Percentiles rank a stretch among this genome's conserved stretches.
Conservation (phyloP, 2,329 filamentous ascomycete species). For the Hypoxylon sp. region DNA sequence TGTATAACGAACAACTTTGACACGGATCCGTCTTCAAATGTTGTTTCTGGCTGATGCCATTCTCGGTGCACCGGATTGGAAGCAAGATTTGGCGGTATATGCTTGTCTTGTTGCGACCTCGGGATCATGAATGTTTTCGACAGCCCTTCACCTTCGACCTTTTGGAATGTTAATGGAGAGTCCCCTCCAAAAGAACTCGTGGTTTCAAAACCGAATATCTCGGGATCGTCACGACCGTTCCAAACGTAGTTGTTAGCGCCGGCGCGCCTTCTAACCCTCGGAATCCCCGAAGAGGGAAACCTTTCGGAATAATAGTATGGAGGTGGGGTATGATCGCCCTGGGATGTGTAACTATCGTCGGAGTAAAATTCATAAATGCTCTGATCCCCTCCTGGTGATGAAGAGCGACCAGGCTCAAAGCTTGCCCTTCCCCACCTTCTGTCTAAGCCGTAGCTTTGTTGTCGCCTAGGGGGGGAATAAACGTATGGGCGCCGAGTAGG, state of each 20-base stretch:
- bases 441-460: background rate
- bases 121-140: conserved; percentile 13
- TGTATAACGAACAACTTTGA: conserved; percentile 6
- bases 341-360: conserved; percentile 10
- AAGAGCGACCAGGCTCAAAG: background rate
- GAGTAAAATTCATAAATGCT: background rate
- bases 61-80: conserved; percentile 3
- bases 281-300: background rate
- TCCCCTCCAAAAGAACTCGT: background rate
- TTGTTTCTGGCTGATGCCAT: conserved; percentile 8
- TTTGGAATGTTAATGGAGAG: background rate
- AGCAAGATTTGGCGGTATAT: background rate
- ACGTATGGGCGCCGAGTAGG: background rate
- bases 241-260: background rate
- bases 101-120: background rate
- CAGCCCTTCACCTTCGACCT: conserved; percentile 15
- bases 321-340: background rate
- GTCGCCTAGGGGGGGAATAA: conserved; percentile 8
- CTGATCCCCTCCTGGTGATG: background rate
- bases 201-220: conserved; percentile 2
- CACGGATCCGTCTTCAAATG: background rate
- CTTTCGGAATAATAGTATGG: background rate
- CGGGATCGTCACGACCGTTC: background rate
- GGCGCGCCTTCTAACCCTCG: background rate
- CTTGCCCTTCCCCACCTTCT: background rate